phyloP scores from a whole-genome alignment of 257 asterid genomes.

The Handroanthus guayacan region DNA sequence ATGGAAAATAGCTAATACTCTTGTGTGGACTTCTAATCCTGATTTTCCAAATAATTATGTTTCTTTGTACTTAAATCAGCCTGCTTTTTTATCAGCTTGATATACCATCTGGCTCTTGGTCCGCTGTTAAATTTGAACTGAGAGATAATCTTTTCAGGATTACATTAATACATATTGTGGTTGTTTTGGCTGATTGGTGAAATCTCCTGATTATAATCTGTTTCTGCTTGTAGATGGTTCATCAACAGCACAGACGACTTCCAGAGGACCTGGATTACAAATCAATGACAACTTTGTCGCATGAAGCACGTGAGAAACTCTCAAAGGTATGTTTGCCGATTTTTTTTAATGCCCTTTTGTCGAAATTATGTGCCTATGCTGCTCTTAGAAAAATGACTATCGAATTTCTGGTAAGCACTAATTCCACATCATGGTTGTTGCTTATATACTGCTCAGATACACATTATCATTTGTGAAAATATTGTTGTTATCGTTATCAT shows the following conservation, averaged over 20 bases:
- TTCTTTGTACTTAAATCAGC: neutral
- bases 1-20: slow-evolving; percentile 3
- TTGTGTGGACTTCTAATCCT: neutral
- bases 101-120: neutral
- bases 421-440: neutral
- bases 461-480: neutral
- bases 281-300: slow-evolving; percentile 81
- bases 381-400: neutral
- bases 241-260: slow-evolving; percentile 80
- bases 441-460: neutral
- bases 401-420: neutral
- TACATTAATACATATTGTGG: neutral
- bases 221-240: slow-evolving; percentile 73
- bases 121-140: neutral
- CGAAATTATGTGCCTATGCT: neutral
- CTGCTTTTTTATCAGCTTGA: neutral
- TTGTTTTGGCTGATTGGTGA: neutral
- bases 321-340: slow-evolving; percentile 67
- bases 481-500: too few species aligned
- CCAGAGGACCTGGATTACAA: slow-evolving; percentile 81
- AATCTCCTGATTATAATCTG: slow-evolving; percentile 33
- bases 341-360: neutral
- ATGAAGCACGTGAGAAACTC: slow-evolving; percentile 93
- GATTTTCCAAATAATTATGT: neutral
- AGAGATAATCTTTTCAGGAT: neutral